phyloP scores from a whole-genome alignment of 345 rosid genomes.

The Hibiscus mutabilis region DNA sequence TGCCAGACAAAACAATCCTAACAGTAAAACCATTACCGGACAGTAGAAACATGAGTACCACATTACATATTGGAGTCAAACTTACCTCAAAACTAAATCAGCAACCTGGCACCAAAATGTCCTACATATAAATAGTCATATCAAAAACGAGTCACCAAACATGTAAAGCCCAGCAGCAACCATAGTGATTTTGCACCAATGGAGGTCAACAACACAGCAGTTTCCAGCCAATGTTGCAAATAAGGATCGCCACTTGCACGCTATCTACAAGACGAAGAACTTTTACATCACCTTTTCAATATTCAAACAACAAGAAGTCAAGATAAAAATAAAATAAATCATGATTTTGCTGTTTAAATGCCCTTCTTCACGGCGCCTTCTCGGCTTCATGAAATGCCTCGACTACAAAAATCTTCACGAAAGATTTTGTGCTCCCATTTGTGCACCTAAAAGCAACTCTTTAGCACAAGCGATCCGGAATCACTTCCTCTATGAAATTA shows the following conservation, averaged over 20 bases:
- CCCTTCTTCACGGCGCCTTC: constrained; percentile 95
- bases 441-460: constrained; percentile 59
- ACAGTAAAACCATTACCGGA: not conserved
- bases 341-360: constrained; percentile 13
- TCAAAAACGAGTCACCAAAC: constrained; percentile 83
- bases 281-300: not conserved
- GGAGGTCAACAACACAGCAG: constrained; percentile 65
- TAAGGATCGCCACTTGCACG: constrained; percentile 96
- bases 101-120: constrained; percentile 89
- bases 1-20: not conserved
- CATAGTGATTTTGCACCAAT: constrained; percentile 81
- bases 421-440: constrained; percentile 67
- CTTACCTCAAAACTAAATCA: constrained; percentile 85
- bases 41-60: not conserved
- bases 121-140: constrained; percentile 53
- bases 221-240: constrained; percentile 91
- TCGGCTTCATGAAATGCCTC: constrained; percentile 88
- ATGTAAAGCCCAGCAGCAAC: constrained; percentile 90
- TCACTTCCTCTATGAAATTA: constrained; percentile 27
- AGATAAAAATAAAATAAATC: constrained; percentile 8
- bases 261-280: constrained; percentile 42
- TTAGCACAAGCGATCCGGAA: constrained; percentile 1
- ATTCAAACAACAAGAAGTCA: constrained; percentile 6
- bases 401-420: constrained; percentile 50
- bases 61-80: not conserved